Conservation (phyloP, 2,329 filamentous ascomycete genomes). For the Rhynchosporium graminicola region DNA sequence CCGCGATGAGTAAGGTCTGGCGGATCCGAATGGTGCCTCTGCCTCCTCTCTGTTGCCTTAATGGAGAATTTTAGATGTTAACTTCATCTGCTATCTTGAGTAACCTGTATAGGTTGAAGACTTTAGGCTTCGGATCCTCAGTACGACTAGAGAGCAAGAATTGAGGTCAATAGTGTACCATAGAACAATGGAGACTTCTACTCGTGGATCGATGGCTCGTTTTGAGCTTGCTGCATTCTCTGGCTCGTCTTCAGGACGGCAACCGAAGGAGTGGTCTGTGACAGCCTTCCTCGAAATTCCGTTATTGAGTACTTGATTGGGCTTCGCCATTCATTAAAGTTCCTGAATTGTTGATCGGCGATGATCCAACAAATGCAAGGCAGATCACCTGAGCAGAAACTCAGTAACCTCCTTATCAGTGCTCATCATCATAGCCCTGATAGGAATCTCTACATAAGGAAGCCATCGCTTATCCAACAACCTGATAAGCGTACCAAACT, state of each 20-base stretch:
- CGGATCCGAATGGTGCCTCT: background rate
- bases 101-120: no score
- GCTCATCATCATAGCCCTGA: slow-evolving; percentile 17
- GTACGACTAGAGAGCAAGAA: no score
- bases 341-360: background rate
- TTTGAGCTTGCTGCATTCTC: background rate
- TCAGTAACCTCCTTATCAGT: slow-evolving; percentile 21
- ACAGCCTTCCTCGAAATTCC: no score
- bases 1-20: background rate
- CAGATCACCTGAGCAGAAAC: slow-evolving; percentile 21
- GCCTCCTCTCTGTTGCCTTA: background rate
- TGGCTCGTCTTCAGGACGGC: background rate
- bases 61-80: background rate
- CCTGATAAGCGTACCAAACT: slow-evolving; percentile 23
- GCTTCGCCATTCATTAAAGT: background rate
- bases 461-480: slow-evolving; percentile 22
- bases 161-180: background rate
- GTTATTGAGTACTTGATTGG: no score
- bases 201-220: background rate
- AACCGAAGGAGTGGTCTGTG: no score
- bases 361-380: background rate
- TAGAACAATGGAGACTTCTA: background rate
- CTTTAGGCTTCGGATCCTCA: no score
- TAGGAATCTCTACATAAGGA: slow-evolving; percentile 24
- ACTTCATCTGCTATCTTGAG: no score